phyloP scores from a whole-genome alignment of 768 basidiomycete genomes.

The Lanmaoa pseudosensibilis region DNA sequence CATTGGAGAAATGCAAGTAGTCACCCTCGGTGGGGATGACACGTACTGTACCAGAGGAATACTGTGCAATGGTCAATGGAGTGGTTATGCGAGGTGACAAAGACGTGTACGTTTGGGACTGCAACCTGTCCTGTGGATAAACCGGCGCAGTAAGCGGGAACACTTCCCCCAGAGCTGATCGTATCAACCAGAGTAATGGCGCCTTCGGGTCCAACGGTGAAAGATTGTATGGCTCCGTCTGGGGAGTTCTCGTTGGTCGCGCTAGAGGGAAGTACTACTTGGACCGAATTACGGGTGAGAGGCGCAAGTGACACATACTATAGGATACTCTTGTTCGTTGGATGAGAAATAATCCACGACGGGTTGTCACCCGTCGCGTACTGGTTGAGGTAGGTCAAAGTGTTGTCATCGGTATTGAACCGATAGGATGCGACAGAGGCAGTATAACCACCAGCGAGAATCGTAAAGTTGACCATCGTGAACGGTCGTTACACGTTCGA shows the following conservation, averaged over 20 bases:
- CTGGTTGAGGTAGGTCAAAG: slow-evolving; percentile 48
- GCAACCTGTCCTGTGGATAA: slow-evolving; percentile 60
- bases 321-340: slow-evolving; percentile 56
- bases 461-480: slow-evolving; percentile 64
- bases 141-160: slow-evolving; percentile 51
- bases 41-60: slow-evolving; percentile 49
- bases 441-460: slow-evolving; percentile 66
- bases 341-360: slow-evolving; percentile 62
- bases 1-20: no score
- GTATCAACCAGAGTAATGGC: slow-evolving; percentile 47
- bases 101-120: slow-evolving; percentile 50
- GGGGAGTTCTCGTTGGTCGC: slow-evolving; percentile 55
- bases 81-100: not conserved
- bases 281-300: not conserved
- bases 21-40: no score
- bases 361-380: slow-evolving; percentile 44
- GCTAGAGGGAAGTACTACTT: slow-evolving; percentile 32
- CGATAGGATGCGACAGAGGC: slow-evolving; percentile 62
- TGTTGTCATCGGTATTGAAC: slow-evolving; percentile 52
- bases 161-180: slow-evolving; percentile 47
- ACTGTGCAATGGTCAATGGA: slow-evolving; percentile 33
- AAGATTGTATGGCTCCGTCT: slow-evolving; percentile 54
- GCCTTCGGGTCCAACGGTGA: slow-evolving; percentile 47
- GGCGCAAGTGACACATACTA: slow-evolving; percentile 46
- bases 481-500: not conserved